Conservation (phyloP, 2,329 filamentous ascomycete species). For the Daldinia eschscholtzii region DNA sequence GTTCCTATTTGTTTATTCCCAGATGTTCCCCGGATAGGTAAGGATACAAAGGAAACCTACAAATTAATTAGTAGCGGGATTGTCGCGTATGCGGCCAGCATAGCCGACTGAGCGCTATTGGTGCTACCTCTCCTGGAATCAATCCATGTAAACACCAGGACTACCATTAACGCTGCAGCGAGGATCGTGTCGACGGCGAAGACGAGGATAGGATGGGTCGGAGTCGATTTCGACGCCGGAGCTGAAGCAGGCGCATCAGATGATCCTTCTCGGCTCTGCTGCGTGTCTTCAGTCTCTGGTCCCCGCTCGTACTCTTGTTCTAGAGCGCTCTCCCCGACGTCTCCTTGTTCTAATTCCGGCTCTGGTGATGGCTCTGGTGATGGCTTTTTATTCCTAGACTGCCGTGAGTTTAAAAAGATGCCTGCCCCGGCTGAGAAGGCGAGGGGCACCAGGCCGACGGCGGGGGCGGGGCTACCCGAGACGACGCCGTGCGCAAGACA, state of each 20-base stretch:
- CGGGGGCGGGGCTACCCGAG: constrained; percentile 53
- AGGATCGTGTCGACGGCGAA: constrained; percentile 56
- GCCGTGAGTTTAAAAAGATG: constrained; percentile 46
- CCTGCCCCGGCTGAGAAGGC: constrained; percentile 52
- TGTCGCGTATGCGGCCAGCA: constrained; percentile 59
- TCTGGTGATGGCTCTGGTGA: background rate
- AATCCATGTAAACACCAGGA: constrained; percentile 59
- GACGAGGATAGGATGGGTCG: constrained; percentile 53
- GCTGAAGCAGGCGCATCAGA: constrained; percentile 6
- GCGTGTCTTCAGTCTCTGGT: constrained; percentile 20
- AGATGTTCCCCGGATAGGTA: background rate
- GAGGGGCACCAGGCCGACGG: constrained; percentile 57
- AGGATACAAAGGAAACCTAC: constrained; percentile 47
- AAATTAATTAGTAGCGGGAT: constrained; percentile 58
- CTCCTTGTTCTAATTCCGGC: constrained; percentile 14
- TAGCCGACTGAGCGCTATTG: constrained; percentile 52
- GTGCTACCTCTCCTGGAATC: constrained; percentile 37
- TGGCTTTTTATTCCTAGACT: constrained; percentile 20
- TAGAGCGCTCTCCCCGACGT: constrained; percentile 24
- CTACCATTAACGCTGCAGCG: constrained; percentile 55
- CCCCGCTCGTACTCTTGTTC: constrained; percentile 20
- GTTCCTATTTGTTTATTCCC: background rate
- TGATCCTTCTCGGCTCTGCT: constrained; percentile 7
- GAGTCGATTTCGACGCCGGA: constrained; percentile 5
- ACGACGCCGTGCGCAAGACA: constrained; percentile 56